A percentile compares a stretch with the other conserved stretches of the same genome.
Evolutionary conservation across 441 rosid genomes (phyloP).

Genomic region (Adansonia gregorii): DNA sequence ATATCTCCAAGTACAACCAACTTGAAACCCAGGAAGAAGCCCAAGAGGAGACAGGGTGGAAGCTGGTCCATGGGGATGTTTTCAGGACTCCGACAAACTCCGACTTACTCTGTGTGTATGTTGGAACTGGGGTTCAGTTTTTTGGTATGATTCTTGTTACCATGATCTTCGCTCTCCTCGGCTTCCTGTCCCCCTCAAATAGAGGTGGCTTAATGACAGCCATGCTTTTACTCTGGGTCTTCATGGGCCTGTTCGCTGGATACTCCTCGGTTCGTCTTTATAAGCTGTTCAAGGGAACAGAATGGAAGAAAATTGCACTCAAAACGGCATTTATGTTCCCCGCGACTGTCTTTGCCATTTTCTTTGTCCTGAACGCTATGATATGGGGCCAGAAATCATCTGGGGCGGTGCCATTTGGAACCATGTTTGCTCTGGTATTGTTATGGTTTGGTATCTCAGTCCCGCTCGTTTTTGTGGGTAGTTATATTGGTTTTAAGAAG

Average conservation of each 20-base stretch:
- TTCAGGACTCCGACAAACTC: constrained; percentile 78
- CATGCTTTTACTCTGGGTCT: constrained; percentile 91
- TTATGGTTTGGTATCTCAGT: constrained; percentile 96
- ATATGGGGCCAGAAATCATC: constrained; percentile 96
- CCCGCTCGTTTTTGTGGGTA: constrained; percentile 78
- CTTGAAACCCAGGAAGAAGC: constrained; percentile 95
- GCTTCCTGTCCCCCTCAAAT: constrained; percentile 94
- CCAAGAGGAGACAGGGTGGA: constrained; percentile 94
- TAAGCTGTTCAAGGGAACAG: constrained; percentile 79
- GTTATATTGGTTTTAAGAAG: constrained; percentile 75
- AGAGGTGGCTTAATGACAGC: constrained; percentile 90
- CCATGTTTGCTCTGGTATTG: constrained; percentile 79
- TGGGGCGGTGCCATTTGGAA: constrained; percentile 91
- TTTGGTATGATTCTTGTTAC: constrained; percentile 88
- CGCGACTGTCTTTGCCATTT: constrained; percentile 55
- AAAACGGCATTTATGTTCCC: constrained; percentile 84
- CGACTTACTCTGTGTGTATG: constrained; percentile 83
- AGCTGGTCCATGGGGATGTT: constrained; percentile 91
- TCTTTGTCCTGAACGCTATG: constrained; percentile 81
- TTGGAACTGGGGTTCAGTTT: constrained; percentile 91
- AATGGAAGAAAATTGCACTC: constrained; percentile 83
- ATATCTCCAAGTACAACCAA: constrained; percentile 94
- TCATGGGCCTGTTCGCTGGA: constrained; percentile 95
- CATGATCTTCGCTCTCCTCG: constrained; percentile 86
- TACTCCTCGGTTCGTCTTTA: constrained; percentile 76